Percentiles rank a stretch among this genome's conserved stretches.
Evolutionary conservation across 768 basidiomycete species (phyloP).

Genomic region (Cystofilobasidium ferigula): DNA sequence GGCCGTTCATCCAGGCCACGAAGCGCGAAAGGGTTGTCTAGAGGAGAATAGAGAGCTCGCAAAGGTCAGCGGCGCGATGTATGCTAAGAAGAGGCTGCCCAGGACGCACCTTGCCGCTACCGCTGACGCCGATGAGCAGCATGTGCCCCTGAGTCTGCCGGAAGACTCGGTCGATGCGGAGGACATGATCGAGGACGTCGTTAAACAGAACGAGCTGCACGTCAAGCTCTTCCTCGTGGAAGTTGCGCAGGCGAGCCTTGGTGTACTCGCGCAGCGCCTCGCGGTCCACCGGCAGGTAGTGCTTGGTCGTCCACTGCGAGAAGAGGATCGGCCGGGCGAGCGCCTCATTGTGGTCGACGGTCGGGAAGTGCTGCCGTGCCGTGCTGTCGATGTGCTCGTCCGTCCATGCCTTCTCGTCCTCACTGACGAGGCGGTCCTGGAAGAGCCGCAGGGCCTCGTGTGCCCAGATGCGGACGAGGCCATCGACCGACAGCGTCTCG

Average conservation of each 20-base stretch:
- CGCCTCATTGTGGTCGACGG: constrained; percentile 75
- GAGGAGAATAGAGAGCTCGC: background rate
- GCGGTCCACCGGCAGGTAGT: constrained; percentile 90
- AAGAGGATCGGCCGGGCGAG: constrained; percentile 81
- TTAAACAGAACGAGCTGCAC: constrained; percentile 97
- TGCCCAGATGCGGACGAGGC: constrained; percentile 92
- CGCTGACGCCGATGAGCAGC: constrained; percentile 92
- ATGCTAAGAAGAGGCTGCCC: background rate
- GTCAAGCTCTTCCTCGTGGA: constrained; percentile 97
- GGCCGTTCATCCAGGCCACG: constrained; percentile 99
- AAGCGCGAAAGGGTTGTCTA: constrained; percentile 96
- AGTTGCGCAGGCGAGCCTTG: constrained; percentile 90
- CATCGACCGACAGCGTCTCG: constrained; percentile 86
- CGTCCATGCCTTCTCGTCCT: constrained; percentile 89
- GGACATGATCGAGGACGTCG: constrained; percentile 93
- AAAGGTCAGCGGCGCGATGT: background rate
- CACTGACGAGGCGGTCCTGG: constrained; percentile 88
- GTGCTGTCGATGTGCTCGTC: constrained; percentile 77
- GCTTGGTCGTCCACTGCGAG: constrained; percentile 97
- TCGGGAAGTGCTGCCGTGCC: constrained; percentile 85
- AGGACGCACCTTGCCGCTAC: constrained; percentile 81
- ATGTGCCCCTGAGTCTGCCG: constrained; percentile 95
- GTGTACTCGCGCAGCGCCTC: constrained; percentile 89
- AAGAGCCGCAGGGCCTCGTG: constrained; percentile 95
- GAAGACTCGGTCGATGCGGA: constrained; percentile 97